Base-by-base conservation (phyloP, 2,329 filamentous ascomycete genomes). In the Fusarium mexicanum region DNA sequence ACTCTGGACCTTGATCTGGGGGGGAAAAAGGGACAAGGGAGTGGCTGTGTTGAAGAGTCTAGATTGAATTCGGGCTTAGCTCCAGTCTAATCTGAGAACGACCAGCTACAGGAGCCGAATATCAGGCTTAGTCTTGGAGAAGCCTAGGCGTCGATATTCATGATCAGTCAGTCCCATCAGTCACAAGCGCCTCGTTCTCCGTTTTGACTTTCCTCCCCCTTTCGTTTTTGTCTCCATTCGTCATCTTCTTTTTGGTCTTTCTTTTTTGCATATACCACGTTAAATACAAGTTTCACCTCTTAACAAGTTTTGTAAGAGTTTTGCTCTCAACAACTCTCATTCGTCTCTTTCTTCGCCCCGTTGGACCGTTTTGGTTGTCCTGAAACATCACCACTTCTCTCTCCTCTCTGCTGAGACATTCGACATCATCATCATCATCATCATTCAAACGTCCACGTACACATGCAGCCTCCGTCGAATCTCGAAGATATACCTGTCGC, bases 391-490 rank as follows among this genome's bases (percentile, higher is more conserved):
- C 47, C 60, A 69, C 67, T 53, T 72, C 71, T 67, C 67, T 69
- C 71, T 71, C 67, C 61, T 61, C 57, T 54, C 29, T 48, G 31
- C 43, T 71, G 71, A 73, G 71, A 72, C 59, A 60, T 57, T 26
- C 53, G 37, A 63, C 47, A 64, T 58, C 54, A 72, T 62, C 53
- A 38, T 74, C 68, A 55, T 62, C 67, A 35, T 74, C 68, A 55
- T 62, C 67, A 35, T 35, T 35, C 29, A 72, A 54, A 51, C 55
- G 24, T 37, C 61, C 72, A 64, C 55, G 57, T 37, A 62, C 72
- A 67, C 48, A 79, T 79, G 77, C 77, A 69, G 35, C 75, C 77
- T 41, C 75, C 78, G 35, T 24, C 74, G 16, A 70, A 69, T 43
- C 69, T 76, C 67, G 74, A 71, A 51, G 38, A 70, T 50, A 55